Conservation (phyloP, 225 moss, liverwort and hornwort species). For the Marchantia paleacea region DNA sequence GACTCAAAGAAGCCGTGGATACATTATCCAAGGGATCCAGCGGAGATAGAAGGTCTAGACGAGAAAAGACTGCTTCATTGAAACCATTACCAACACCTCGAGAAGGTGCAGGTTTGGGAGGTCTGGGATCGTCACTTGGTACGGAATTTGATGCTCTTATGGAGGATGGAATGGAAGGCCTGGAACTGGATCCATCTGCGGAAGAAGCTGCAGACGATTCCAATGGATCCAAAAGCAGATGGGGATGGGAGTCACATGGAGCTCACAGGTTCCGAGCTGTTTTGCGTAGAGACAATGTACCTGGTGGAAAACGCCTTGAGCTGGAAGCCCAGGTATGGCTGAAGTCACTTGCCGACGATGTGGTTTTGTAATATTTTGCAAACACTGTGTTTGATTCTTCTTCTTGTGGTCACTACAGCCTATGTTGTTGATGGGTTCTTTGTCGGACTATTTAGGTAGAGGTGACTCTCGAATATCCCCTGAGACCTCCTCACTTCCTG, state of each 20-base stretch:
- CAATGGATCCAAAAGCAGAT: conserved; percentile 30
- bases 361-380: too few relatives aligned
- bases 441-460: conserved; percentile 31
- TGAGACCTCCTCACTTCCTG: conserved; percentile 62
- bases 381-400: too few relatives aligned
- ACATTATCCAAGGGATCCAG: conserved; percentile 41
- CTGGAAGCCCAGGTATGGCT: conserved; percentile 74
- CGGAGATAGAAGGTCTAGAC: conserved; percentile 51
- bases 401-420: background rate
- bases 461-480: conserved; percentile 81
- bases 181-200: conserved; percentile 23
- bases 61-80: conserved; percentile 20
- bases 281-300: conserved; percentile 65
- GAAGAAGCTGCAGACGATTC: conserved; percentile 32
- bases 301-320: conserved; percentile 66
- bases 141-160: conserved; percentile 54
- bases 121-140: conserved; percentile 41
- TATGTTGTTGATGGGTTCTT: conserved; percentile 6
- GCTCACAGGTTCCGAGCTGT: conserved; percentile 64
- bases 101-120: conserved; percentile 32
- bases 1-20: conserved; percentile 49
- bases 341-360: background rate
- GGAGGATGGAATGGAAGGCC: conserved; percentile 54
- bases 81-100: conserved; percentile 29
- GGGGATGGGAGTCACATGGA: conserved; percentile 49